Percentiles rank a stretch among this genome's conserved stretches.
These are phyloP conservation scores for Rehmannia glutinosa DNA, from an alignment of 257 asterid species.

Conservation along the genomic window DNA sequence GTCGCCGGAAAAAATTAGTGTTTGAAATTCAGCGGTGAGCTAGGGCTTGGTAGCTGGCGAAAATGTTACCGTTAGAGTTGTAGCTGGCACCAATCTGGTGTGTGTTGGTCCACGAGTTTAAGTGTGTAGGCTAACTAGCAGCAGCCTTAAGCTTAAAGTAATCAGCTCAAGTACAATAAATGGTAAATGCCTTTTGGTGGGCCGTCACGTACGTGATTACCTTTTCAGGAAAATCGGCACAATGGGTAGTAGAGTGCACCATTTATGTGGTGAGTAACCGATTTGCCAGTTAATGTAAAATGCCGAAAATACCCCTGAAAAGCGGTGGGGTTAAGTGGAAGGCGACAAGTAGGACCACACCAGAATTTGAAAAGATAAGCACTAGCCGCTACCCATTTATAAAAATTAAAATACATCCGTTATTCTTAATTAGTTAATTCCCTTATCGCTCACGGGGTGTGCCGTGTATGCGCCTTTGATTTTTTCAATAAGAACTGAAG, in stretches of 20 bases:
- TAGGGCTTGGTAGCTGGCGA: constrained; percentile 14
- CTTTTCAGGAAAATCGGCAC: background rate
- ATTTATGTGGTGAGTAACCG: no score
- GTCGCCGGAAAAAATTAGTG: background rate
- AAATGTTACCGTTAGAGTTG: constrained; percentile 42
- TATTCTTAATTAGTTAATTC: background rate
- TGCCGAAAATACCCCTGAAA: background rate
- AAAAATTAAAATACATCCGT: background rate
- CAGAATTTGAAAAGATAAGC: constrained; percentile 29
- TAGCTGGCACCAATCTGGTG: constrained; percentile 17
- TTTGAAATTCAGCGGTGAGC: constrained; percentile 20
- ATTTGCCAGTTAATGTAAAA: background rate
- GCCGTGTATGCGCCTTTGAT: background rate
- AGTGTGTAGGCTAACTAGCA: background rate
- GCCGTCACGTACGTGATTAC: background rate
- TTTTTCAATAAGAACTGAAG: background rate
- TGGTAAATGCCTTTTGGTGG: background rate
- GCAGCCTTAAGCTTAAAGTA: background rate
- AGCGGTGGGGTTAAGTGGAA: background rate
- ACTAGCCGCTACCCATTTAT: background rate
- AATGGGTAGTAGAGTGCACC: background rate
- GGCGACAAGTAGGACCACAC: constrained; percentile 8
- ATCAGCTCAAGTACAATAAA: background rate
- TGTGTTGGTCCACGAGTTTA: constrained; percentile 20
- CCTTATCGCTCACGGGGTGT: background rate